Evolutionary conservation across 495 filamentous ascomycete genomes (phyloP).

Genomic region (Talaromyces proteolyticus): DNA sequence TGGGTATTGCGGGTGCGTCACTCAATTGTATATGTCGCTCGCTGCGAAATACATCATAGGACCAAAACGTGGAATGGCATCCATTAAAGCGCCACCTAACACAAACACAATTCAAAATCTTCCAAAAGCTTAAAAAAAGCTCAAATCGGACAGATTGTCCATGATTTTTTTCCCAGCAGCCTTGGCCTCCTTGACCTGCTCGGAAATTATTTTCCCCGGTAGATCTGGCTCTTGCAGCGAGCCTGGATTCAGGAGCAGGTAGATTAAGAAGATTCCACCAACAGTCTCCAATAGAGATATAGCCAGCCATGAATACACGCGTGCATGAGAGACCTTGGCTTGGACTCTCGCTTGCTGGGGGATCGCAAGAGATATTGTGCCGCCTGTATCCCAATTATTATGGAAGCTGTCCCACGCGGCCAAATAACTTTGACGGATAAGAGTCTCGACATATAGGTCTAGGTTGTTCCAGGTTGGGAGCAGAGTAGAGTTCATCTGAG

Average conservation of each 20-base stretch:
- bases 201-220: neutral
- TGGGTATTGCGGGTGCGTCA: too few species aligned
- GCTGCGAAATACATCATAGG: too few species aligned
- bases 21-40: too few species aligned
- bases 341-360: neutral
- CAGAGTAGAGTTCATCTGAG: constrained; percentile 9
- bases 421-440: constrained; percentile 10
- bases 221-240: constrained; percentile 1
- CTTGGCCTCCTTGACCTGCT: constrained; percentile 2
- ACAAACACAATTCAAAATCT: neutral
- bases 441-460: constrained; percentile 6
- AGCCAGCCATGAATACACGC: constrained; percentile 5
- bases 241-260: constrained; percentile 1
- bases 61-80: too few species aligned
- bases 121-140: constrained; percentile 4
- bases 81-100: neutral
- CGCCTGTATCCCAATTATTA: constrained; percentile 3
- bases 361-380: constrained; percentile 2
- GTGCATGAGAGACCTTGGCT: constrained; percentile 1
- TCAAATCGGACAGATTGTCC: constrained; percentile 3
- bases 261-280: neutral
- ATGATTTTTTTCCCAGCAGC: neutral
- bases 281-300: constrained; percentile 4
- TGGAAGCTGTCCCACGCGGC: constrained; percentile 11
- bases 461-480: constrained; percentile 10